phyloP scores from a whole-genome alignment of 306 rosid species.

The Cicer bijugum region DNA sequence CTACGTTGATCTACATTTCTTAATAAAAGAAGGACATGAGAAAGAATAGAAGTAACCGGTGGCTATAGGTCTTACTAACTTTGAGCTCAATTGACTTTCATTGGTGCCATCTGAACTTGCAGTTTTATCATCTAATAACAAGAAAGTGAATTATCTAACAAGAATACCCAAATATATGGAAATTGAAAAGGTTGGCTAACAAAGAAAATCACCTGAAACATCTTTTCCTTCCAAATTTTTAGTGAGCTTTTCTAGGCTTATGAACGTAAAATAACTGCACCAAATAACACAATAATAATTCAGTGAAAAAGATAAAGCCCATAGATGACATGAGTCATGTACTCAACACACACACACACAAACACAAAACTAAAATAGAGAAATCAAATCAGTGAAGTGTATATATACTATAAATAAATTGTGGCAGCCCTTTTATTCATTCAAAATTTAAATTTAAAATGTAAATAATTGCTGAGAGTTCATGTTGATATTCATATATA shows the following conservation, averaged over 20 bases:
- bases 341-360: not conserved
- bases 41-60: slow-evolving; percentile 27
- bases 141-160: slow-evolving; percentile 21
- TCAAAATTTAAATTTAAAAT: not conserved
- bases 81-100: slow-evolving; percentile 53
- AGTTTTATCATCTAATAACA: slow-evolving; percentile 53
- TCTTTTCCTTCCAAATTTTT: slow-evolving; percentile 61
- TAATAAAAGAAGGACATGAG: slow-evolving; percentile 18
- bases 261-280: slow-evolving; percentile 82
- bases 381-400: not conserved
- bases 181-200: slow-evolving; percentile 13
- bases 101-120: slow-evolving; percentile 41
- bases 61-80: slow-evolving; percentile 52
- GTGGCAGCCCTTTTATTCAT: not conserved
- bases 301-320: slow-evolving; percentile 30
- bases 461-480: no score
- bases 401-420: not conserved
- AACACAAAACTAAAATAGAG: not conserved
- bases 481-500: not conserved
- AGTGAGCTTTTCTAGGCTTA: slow-evolving; percentile 69
- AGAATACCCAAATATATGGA: slow-evolving; percentile 30
- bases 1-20: not conserved
- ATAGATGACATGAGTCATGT: not conserved
- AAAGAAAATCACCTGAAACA: slow-evolving; percentile 59
- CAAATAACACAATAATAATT: slow-evolving; percentile 38